A percentile compares a stretch with the other conserved stretches of the same genome.
Evolutionary conservation across 2,329 filamentous ascomycete genomes (phyloP).

Genomic region (Aspergillus aculeatinus): DNA sequence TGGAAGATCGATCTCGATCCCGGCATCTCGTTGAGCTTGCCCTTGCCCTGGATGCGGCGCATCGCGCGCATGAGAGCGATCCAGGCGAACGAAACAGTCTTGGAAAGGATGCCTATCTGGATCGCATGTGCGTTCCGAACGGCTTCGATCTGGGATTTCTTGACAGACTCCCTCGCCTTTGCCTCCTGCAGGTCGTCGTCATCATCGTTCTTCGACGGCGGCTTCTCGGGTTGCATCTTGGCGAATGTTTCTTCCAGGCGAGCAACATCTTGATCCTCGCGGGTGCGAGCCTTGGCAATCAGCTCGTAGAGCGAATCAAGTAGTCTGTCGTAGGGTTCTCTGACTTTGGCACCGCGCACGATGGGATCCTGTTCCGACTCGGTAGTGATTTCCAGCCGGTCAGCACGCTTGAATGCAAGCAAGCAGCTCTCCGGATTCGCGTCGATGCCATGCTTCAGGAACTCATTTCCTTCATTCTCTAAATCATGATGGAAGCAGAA

Average conservation of each 20-base stretch:
- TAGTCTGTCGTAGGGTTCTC: conserved; percentile 79
- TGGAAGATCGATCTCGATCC: conserved; percentile 86
- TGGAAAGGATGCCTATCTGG: conserved; percentile 74
- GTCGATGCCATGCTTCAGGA: conserved; percentile 76
- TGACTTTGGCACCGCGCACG: conserved; percentile 68
- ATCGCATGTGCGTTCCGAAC: conserved; percentile 66
- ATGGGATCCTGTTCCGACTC: conserved; percentile 69
- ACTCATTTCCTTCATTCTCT: conserved; percentile 69
- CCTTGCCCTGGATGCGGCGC: conserved; percentile 85
- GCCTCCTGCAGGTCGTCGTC: conserved; percentile 55
- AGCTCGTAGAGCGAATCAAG: conserved; percentile 86
- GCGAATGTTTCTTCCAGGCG: conserved; percentile 57
- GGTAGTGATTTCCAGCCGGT: conserved; percentile 78
- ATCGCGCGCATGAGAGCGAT: conserved; percentile 92
- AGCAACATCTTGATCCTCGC: conserved; percentile 62
- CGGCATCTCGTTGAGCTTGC: conserved; percentile 64
- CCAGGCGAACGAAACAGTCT: conserved; percentile 90
- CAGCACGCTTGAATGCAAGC: conserved; percentile 83
- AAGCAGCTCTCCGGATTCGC: conserved; percentile 94
- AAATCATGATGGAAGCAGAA: conserved; percentile 83
- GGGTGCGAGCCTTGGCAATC: conserved; percentile 67
- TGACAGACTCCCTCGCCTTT: conserved; percentile 52
- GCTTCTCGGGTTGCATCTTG: conserved; percentile 39
- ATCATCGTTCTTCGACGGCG: conserved; percentile 48
- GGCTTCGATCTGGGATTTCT: conserved; percentile 56